phyloP scores from a whole-genome alignment of 768 basidiomycete species.

The Trametes villosa region DNA sequence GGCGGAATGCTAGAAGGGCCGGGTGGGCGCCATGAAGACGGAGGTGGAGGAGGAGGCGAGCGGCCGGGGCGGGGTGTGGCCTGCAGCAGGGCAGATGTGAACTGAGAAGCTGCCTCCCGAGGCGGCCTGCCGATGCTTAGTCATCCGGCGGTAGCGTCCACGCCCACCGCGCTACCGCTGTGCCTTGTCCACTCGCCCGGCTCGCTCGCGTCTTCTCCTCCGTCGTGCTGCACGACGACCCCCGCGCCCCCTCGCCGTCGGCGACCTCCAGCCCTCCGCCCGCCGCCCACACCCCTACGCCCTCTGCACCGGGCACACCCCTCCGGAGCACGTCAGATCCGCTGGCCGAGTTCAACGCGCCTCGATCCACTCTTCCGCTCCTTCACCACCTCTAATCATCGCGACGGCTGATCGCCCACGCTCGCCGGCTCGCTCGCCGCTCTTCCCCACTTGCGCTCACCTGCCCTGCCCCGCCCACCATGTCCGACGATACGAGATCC shows the following conservation, averaged over 20 bases:
- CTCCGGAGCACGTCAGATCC: constrained; percentile 14
- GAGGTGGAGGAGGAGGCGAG: background rate
- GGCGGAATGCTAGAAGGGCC: constrained; percentile 13
- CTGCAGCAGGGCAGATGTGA: background rate
- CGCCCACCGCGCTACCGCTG: constrained; percentile 1
- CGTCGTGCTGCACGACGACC: constrained; percentile 33
- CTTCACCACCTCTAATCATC: constrained; percentile 13
- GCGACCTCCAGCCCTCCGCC: constrained; percentile 14
- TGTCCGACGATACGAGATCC: constrained; percentile 66
- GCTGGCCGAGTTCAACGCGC: constrained; percentile 21
- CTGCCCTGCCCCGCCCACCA: constrained; percentile 31
- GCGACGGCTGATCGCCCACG: constrained; percentile 13
- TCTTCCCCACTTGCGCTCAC: constrained; percentile 1
- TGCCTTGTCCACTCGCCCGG: constrained; percentile 30
- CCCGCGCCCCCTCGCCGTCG: constrained; percentile 7
- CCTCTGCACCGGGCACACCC: background rate
- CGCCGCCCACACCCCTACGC: background rate
- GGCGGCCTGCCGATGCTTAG: constrained; percentile 25
- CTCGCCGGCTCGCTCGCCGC: constrained; percentile 6
- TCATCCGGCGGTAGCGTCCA: constrained; percentile 22
- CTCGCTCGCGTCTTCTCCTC: constrained; percentile 24
- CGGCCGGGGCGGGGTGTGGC: background rate
- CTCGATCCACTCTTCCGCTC: constrained; percentile 18
- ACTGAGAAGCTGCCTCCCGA: constrained; percentile 5
- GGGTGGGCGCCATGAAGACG: constrained; percentile 5